Evolutionary conservation across 2,329 filamentous ascomycete species (phyloP).

Genomic region (Apiospora rasikravindrae): DNA sequence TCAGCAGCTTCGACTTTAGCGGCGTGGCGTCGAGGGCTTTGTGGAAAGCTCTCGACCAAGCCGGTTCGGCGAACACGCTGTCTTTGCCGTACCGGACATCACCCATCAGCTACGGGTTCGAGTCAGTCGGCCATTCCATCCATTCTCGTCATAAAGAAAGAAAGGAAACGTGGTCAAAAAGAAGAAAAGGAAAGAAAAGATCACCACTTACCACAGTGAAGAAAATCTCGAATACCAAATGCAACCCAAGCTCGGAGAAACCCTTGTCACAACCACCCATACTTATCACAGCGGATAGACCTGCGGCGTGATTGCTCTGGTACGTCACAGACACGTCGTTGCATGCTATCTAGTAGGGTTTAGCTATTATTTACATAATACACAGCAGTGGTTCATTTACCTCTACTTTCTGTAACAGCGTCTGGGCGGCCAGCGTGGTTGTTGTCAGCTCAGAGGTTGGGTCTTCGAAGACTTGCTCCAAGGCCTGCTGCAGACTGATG

Average conservation of each 20-base stretch:
- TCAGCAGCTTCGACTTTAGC: constrained; percentile 26
- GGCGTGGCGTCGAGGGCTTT: constrained; percentile 29
- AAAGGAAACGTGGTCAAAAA: too few species aligned
- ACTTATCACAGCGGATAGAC: constrained; percentile 34
- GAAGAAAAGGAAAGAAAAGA: constrained; percentile 9
- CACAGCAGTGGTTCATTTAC: background rate
- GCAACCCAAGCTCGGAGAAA: constrained; percentile 33
- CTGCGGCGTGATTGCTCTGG: constrained; percentile 35
- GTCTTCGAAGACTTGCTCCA: constrained; percentile 29
- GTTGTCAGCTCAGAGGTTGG: constrained; percentile 27
- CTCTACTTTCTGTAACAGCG: background rate
- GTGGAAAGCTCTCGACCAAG: constrained; percentile 32
- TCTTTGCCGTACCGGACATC: constrained; percentile 34
- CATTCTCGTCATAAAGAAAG: too few species aligned
- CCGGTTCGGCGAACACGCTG: constrained; percentile 31
- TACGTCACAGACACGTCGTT: constrained; percentile 35
- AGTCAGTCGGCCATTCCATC: too few species aligned
- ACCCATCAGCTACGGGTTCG: constrained; percentile 38
- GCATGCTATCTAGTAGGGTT: constrained; percentile 26
- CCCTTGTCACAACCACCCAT: constrained; percentile 30
- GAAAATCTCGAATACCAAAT: constrained; percentile 35
- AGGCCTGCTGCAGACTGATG: constrained; percentile 33
- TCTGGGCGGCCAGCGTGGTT: background rate
- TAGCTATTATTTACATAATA: background rate
- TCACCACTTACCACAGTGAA: constrained; percentile 34